Evolutionary conservation across 1,139 yeast genomes (phyloP), one percentile per base, ranked within the genome.

Genomic region (Kodamaea arcana): DNA sequence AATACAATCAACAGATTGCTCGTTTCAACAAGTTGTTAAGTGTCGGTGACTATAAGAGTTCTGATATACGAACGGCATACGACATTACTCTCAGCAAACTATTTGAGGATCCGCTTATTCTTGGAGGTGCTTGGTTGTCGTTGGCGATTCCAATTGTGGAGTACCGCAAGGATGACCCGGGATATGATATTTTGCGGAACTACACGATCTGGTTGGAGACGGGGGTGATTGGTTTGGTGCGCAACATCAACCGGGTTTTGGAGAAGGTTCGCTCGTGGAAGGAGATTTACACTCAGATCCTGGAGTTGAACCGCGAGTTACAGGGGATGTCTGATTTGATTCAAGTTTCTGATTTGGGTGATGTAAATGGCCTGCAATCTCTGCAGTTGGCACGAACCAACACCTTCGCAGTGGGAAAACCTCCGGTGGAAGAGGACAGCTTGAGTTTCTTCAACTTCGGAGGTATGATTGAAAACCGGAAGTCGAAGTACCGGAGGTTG

Each of bases 261-360:
- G 56, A 54, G 10, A 63, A 56, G 13, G 56, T 80, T 4, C 52
- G 58, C n/a, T 51, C 48, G 16, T 82, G 88, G 88, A 72, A 75
- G 60, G 69, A 60, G 30, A 39, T 69, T 1, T 63, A 64, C 45
- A 45, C 42, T 10, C 47, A 46, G 12, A 63, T 69, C 27, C 47
- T 50, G 22, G 53, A 46, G 12, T 44, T 62, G 26, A 65, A 65
- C 39, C 43, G 41, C 15, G 73, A 67, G 30, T 44, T 69, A 27
- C 12, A 8, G 12, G 12, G 11, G 11, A 24, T 24, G 6, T 9
- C 22, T 9, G 16, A 26, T 10, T 5, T 26, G 5, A 16, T 10
- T 6, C 27, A 24, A 7, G n/a, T n/a, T n/a, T n/a, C n/a, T n/a
- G n/a, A n/a, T n/a, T n/a, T n/a, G n/a, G n/a, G n/a, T n/a, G n/a